These are phyloP conservation scores for Yarrowia sp. DNA, from an alignment of 805 yeast genomes.

Conservation along the genomic window DNA sequence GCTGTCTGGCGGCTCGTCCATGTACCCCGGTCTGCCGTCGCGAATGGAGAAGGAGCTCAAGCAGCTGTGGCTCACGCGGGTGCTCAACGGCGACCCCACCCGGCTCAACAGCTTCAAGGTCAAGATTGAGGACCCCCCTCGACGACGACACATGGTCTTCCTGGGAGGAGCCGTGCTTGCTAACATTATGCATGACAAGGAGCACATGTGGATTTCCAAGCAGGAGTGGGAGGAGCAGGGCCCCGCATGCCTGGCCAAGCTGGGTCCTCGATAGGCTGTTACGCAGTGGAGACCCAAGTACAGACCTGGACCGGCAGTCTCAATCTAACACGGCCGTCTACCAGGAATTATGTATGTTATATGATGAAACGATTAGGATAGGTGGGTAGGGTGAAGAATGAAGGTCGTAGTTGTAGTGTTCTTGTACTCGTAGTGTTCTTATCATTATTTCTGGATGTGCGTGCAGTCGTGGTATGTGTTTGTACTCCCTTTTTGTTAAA, in stretches of 20 bases:
- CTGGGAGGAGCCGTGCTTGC: slow-evolving; percentile 99
- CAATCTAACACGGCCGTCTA: not conserved
- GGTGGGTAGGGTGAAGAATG: too few species aligned
- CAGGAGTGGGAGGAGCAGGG: slow-evolving; percentile 99
- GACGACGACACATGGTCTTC: slow-evolving; percentile 98
- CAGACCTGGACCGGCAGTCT: not conserved
- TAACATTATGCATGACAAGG: slow-evolving; percentile 97
- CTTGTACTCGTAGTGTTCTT: too few species aligned
- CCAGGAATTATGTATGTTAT: slow-evolving; percentile 19
- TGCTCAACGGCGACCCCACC: slow-evolving; percentile 83
- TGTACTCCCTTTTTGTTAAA: too few species aligned
- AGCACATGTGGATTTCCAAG: slow-evolving; percentile 96
- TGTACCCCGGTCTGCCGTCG: slow-evolving; percentile 98
- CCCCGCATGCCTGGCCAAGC: slow-evolving; percentile 77
- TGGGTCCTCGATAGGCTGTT: slow-evolving; percentile 78
- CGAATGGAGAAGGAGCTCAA: slow-evolving; percentile 94
- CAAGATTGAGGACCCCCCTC: slow-evolving; percentile 96
- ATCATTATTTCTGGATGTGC: too few species aligned
- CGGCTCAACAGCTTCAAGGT: slow-evolving; percentile 88
- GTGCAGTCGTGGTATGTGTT: too few species aligned
- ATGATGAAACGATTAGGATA: slow-evolving; percentile 21
- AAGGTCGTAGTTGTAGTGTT: too few species aligned
- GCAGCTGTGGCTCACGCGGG: slow-evolving; percentile 92
- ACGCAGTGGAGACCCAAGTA: not conserved
- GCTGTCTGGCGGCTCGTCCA: slow-evolving; percentile 95